Conservation (phyloP, 345 rosid genomes). For the Eucalyptus polybractea region DNA sequence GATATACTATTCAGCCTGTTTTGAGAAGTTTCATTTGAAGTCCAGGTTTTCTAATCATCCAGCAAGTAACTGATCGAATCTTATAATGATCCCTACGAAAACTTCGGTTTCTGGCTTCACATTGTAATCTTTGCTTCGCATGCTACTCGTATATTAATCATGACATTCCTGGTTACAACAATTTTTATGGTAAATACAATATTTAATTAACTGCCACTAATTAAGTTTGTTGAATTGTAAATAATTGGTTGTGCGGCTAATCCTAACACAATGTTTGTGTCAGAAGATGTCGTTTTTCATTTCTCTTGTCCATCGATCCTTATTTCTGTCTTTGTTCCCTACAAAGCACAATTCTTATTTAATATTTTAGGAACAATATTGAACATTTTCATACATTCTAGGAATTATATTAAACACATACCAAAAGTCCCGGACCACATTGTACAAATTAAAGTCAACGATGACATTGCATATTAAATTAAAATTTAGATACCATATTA, state of each 20-base stretch:
- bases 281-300: neutral
- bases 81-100: neutral
- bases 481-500: too few relatives aligned
- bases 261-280: neutral
- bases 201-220: neutral
- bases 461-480: neutral
- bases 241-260: neutral
- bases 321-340: neutral
- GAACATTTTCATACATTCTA: neutral
- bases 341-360: neutral
- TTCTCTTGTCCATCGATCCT: neutral
- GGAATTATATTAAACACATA: too few relatives aligned
- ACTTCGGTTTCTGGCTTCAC: neutral
- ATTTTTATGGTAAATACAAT: neutral
- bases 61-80: neutral
- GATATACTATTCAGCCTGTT: neutral
- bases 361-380: neutral
- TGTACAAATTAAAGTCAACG: neutral
- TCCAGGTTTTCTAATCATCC: neutral
- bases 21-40: neutral
- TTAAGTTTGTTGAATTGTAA: neutral
- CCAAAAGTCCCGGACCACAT: neutral
- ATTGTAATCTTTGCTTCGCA: neutral
- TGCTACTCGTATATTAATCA: neutral
- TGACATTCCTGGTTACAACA: neutral